Evolutionary conservation across 1,284 basidiomycete species (phyloP).

Genomic region (Acaromyces ingoldii): DNA sequence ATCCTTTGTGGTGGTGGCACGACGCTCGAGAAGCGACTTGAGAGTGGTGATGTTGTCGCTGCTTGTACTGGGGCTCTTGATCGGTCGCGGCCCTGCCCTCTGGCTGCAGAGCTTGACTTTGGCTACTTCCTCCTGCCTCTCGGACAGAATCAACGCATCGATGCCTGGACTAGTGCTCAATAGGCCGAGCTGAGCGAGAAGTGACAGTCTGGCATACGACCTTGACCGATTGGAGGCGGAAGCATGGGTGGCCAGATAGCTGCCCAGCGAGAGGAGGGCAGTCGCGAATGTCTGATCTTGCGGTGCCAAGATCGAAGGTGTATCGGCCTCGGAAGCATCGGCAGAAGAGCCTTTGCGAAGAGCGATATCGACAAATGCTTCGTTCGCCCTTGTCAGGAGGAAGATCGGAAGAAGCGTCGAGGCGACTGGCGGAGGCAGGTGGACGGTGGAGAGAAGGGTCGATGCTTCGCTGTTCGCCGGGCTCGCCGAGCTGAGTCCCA

Average conservation of each 20-base stretch:
- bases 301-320: too few relatives aligned
- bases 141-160: background rate
- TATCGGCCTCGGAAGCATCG: too few relatives aligned
- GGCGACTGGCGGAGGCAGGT: slow-evolving; percentile 18
- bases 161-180: background rate
- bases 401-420: slow-evolving; percentile 29
- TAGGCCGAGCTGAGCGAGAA: background rate
- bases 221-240: background rate
- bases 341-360: too few relatives aligned
- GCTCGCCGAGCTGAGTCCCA: background rate
- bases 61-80: too few relatives aligned
- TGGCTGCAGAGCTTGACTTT: background rate
- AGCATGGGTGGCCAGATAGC: slow-evolving; percentile 4
- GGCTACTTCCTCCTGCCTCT: background rate
- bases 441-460: background rate
- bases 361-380: slow-evolving; percentile 1
- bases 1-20: too few relatives aligned
- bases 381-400: slow-evolving; percentile 10
- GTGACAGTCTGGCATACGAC: background rate
- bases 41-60: too few relatives aligned
- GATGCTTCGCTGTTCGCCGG: background rate
- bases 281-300: background rate
- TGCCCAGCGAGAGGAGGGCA: background rate
- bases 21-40: too few relatives aligned
- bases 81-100: slow-evolving; percentile 1